Evolutionary conservation across 2,329 filamentous ascomycete species (phyloP).

Genomic region (Neurospora sp.): DNA sequence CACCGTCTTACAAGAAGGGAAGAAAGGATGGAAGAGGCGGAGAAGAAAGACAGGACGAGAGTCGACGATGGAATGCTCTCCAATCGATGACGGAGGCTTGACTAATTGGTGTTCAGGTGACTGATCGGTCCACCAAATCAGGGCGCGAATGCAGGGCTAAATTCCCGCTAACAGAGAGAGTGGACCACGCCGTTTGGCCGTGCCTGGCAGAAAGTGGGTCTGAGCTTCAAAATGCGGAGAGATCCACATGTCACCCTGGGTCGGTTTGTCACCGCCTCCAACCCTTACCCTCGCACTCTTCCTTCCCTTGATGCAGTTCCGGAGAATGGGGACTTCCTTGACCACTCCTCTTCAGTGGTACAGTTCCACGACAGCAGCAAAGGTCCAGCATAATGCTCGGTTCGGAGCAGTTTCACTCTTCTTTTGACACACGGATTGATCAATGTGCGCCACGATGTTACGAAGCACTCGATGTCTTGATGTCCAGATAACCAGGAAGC

Average conservation of each 20-base stretch:
- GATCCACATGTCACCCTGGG: not conserved
- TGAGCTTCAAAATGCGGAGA: not conserved
- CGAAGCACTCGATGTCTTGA: not conserved
- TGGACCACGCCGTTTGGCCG: not conserved
- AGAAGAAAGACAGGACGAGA: not conserved
- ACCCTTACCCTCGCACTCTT: not conserved
- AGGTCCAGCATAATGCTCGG: too few species aligned
- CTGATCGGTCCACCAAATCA: not conserved
- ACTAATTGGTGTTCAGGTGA: not conserved
- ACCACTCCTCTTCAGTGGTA: too few species aligned
- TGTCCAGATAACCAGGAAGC: not conserved
- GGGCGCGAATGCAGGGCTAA: not conserved
- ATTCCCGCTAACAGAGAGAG: not conserved
- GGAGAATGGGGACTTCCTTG: too few species aligned
- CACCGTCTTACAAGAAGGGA: not conserved
- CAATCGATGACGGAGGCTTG: not conserved
- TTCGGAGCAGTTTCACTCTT: too few species aligned
- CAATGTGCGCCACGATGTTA: too few species aligned
- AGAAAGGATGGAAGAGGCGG: not conserved
- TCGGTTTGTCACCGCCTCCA: not conserved
- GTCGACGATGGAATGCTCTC: not conserved
- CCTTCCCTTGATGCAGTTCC: not conserved
- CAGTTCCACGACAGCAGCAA: too few species aligned
- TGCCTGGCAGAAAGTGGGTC: not conserved
- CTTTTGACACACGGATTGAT: too few species aligned